phyloP scores from a whole-genome alignment of 2,329 filamentous ascomycete species.

The Penicillium verrucosum region DNA sequence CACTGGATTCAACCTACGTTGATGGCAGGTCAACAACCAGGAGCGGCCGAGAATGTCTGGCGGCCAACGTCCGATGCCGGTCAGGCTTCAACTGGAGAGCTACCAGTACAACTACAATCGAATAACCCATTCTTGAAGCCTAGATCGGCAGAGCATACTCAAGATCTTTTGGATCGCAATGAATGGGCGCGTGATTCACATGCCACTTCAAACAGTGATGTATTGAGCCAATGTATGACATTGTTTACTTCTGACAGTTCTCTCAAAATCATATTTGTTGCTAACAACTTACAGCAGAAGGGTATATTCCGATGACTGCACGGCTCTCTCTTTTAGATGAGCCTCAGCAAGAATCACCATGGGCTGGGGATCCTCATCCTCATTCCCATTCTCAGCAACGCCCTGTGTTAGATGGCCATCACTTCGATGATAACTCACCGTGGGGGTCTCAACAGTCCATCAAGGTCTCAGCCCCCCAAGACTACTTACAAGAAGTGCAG shows the following conservation, averaged over 20 bases:
- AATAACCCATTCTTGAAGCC: slow-evolving; percentile 42
- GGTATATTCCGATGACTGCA: slow-evolving; percentile 42
- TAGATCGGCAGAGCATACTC: slow-evolving; percentile 17
- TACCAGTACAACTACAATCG: slow-evolving; percentile 34
- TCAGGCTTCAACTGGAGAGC: slow-evolving; percentile 21
- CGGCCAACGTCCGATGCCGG: slow-evolving; percentile 10
- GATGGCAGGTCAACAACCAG: slow-evolving; percentile 22
- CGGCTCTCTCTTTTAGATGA: slow-evolving; percentile 37
- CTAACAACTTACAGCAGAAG: slow-evolving; percentile 29
- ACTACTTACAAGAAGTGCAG: slow-evolving; percentile 14
- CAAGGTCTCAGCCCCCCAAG: slow-evolving; percentile 14
- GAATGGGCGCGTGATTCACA: slow-evolving; percentile 21
- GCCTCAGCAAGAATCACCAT: slow-evolving; percentile 26
- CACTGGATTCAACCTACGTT: slow-evolving; percentile 24
- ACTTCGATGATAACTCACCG: slow-evolving; percentile 13
- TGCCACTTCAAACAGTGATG: slow-evolving; percentile 28
- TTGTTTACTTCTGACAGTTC: background rate
- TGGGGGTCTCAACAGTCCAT: slow-evolving; percentile 21
- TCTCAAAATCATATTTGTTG: background rate
- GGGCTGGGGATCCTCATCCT: slow-evolving; percentile 21
- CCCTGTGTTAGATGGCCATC: background rate
- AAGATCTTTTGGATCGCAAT: slow-evolving; percentile 21
- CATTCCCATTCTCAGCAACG: slow-evolving; percentile 9
- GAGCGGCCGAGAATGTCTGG: slow-evolving; percentile 22
- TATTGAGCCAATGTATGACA: slow-evolving; percentile 34